Conservation (phyloP, 129 eudicot genomes). For the Gnaphalium uliginosum region DNA sequence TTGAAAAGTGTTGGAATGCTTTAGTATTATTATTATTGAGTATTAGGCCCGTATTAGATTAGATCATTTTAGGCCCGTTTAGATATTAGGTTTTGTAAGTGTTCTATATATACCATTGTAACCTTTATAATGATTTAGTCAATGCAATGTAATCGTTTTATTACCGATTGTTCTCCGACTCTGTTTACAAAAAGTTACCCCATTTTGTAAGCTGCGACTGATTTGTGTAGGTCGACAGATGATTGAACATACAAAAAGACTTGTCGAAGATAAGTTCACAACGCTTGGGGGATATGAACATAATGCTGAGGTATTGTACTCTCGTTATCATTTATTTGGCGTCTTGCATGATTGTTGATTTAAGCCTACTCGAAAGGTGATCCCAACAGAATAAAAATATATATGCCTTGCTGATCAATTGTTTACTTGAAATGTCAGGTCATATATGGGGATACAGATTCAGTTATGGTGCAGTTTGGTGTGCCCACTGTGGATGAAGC, state of each 20-base stretch:
- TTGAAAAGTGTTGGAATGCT: background rate
- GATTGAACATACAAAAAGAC: constrained; percentile 97
- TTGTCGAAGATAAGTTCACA: constrained; percentile 91
- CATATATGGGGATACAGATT: constrained; percentile 98
- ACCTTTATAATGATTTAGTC: background rate
- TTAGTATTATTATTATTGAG: background rate
- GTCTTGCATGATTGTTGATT: constrained; percentile 9
- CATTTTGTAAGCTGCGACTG: constrained; percentile 11
- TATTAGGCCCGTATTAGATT: background rate
- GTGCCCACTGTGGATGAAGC: constrained; percentile 82
- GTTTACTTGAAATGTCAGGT: constrained; percentile 52
- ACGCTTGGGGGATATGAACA: constrained; percentile 73
- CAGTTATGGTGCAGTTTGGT: constrained; percentile 98
- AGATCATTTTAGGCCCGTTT: background rate
- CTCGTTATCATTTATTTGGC: background rate
- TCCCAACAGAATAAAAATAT: background rate
- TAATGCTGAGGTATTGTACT: constrained; percentile 77
- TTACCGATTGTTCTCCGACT: background rate
- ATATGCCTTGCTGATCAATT: constrained; percentile 5
- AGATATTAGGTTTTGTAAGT: background rate
- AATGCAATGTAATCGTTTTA: background rate
- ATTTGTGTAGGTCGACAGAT: constrained; percentile 85
- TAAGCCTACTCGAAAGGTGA: constrained; percentile 9
- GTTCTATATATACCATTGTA: background rate
- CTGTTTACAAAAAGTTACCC: background rate